Evolutionary conservation across 768 basidiomycete genomes (phyloP).

Genomic region (Calocybe indica): DNA sequence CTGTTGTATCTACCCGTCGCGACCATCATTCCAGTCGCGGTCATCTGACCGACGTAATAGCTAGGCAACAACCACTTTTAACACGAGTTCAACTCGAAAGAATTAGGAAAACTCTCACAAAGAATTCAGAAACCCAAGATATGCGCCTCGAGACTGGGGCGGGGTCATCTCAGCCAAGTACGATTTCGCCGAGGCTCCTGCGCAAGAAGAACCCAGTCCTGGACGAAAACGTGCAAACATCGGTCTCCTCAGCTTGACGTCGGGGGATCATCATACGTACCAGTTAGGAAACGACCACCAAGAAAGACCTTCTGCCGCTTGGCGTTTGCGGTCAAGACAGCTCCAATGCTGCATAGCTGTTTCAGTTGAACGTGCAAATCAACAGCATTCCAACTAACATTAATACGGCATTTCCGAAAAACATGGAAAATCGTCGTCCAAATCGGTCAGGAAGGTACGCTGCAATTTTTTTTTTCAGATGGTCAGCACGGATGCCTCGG

Average conservation of each 20-base stretch:
- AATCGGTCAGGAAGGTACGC: conserved; percentile 42
- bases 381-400: conserved; percentile 25
- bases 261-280: conserved; percentile 16
- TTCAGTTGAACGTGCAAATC: not conserved
- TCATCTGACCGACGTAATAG: conserved; percentile 49
- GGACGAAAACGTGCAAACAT: not conserved
- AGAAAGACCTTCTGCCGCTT: conserved; percentile 36
- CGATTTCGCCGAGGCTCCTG: conserved; percentile 43
- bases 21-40: conserved; percentile 52
- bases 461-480: conserved; percentile 7
- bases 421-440: conserved; percentile 46
- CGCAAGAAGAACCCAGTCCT: conserved; percentile 38
- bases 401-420: conserved; percentile 38
- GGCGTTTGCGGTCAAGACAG: conserved; percentile 42
- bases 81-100: not conserved
- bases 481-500: not conserved
- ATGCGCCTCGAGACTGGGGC: conserved; percentile 41
- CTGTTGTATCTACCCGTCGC: conserved; percentile 35
- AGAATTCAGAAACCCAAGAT: conserved; percentile 46
- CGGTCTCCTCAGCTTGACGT: not conserved
- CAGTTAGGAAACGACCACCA: conserved; percentile 46
- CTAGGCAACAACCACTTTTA: conserved; percentile 13
- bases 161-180: conserved; percentile 47
- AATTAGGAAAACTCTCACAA: conserved; percentile 26
- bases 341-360: conserved; percentile 31